Evolutionary conservation across 2,329 filamentous ascomycete genomes (phyloP).

Genomic region (Fusarium poae): DNA sequence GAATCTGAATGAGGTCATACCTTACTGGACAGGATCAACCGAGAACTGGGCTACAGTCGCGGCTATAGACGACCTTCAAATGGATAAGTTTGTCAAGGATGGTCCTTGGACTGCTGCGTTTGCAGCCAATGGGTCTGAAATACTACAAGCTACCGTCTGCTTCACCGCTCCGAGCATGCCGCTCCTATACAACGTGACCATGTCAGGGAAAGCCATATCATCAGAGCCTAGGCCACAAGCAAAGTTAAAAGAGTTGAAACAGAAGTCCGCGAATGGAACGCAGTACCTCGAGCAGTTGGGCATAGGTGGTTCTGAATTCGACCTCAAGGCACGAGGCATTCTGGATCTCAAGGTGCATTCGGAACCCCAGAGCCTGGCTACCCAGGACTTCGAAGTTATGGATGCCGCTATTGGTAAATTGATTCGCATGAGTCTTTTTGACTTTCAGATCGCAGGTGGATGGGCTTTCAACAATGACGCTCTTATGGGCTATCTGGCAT

Average conservation of each 20-base stretch:
- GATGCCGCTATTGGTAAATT: background rate
- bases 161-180: constrained; percentile 3
- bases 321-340: background rate
- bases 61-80: background rate
- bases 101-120: background rate
- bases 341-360: background rate
- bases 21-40: background rate
- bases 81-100: background rate
- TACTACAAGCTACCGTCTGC: background rate
- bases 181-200: constrained; percentile 14
- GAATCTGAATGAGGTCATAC: background rate
- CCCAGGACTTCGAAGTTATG: fast-evolving
- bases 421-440: background rate
- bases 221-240: background rate
- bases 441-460: background rate
- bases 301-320: fast-evolving
- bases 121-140: background rate
- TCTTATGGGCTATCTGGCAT: fast-evolving
- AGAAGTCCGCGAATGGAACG: background rate
- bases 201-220: background rate
- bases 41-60: fast-evolving
- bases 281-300: background rate
- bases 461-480: constrained; percentile 7
- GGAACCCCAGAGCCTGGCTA: background rate
- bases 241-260: background rate